These are phyloP conservation scores for Ballota nigra DNA, from an alignment of 257 asterid genomes.

Conservation along the genomic window DNA sequence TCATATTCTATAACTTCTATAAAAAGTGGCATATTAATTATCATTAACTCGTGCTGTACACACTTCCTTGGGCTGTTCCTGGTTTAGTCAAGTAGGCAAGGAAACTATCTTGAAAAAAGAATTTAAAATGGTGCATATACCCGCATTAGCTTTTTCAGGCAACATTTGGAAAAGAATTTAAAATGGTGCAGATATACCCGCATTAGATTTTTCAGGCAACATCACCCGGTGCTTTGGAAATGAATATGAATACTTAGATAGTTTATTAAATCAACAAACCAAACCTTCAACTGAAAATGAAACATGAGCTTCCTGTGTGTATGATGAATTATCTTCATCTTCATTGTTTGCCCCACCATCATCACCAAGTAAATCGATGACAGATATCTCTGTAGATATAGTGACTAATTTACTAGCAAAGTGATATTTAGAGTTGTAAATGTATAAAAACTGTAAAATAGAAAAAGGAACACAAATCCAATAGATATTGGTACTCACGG, in stretches of 20 bases:
- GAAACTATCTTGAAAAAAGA: not conserved
- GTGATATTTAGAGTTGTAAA: not conserved
- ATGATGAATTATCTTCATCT: conserved; percentile 35
- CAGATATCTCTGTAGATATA: conserved; percentile 54
- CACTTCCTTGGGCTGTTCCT: not conserved
- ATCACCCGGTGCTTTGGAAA: not conserved
- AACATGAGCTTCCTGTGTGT: conserved; percentile 69
- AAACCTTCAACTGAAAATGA: conserved; percentile 87
- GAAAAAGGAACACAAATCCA: not conserved
- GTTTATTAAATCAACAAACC: conserved; percentile 13
- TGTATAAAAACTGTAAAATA: conserved; percentile 15
- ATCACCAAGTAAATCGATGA: conserved; percentile 73
- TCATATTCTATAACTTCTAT: not conserved
- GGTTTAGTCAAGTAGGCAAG: conserved; percentile 5
- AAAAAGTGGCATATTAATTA: not conserved
- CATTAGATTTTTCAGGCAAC: conserved; percentile 9
- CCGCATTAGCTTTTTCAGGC: not conserved
- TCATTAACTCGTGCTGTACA: conserved; percentile 5
- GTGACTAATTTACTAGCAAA: conserved; percentile 15
- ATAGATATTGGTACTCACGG: conserved; percentile 33
- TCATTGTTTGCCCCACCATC: conserved; percentile 49
- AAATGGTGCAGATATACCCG: not conserved
- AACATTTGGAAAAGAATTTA: not conserved
- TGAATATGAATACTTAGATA: conserved; percentile 17
- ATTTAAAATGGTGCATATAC: not conserved